Conservation (phyloP, 1,284 basidiomycete species). For the Ustilago shanxiensis region DNA sequence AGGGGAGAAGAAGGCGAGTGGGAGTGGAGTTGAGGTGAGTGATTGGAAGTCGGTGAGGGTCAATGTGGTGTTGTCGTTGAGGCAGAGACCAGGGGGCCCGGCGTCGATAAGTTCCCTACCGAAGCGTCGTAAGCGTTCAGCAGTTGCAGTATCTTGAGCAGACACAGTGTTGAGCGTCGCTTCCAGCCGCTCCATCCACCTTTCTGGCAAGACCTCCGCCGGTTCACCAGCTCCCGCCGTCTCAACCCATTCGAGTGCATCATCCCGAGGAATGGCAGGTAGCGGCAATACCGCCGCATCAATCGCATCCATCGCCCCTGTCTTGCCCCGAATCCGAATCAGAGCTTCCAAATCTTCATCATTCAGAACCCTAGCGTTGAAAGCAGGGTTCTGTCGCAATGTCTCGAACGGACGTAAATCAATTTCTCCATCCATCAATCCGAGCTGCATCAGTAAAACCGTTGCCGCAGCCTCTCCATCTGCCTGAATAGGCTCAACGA, state of each 20-base stretch:
- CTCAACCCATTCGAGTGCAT: conserved; percentile 20
- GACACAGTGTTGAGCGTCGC: neutral
- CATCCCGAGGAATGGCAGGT: conserved; percentile 23
- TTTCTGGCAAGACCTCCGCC: neutral
- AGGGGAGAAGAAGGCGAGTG: conserved; percentile 32
- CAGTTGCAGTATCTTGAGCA: neutral
- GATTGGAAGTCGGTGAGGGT: neutral
- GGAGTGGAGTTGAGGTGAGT: conserved; percentile 6
- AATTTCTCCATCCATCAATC: conserved; percentile 21
- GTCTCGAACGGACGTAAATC: conserved; percentile 28
- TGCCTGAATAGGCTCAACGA: conserved; percentile 39
- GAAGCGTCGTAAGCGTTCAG: conserved; percentile 8
- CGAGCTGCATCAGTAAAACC: conserved; percentile 24
- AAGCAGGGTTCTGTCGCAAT: conserved; percentile 29
- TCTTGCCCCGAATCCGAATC: conserved; percentile 9
- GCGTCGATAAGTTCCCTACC: conserved; percentile 1
- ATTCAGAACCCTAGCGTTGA: conserved; percentile 47
- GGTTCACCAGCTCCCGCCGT: neutral
- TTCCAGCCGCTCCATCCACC: conserved; percentile 14
- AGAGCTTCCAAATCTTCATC: conserved; percentile 48
- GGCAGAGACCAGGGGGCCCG: neutral
- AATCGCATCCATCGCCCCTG: conserved; percentile 2
- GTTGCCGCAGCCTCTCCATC: conserved; percentile 49
- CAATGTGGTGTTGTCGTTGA: neutral
- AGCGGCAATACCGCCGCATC: conserved; percentile 12